These are phyloP conservation scores for Bolboschoenoplectus hybrid DNA, from an alignment of 202 grass and related monocot genomes.

Conservation along the genomic window DNA sequence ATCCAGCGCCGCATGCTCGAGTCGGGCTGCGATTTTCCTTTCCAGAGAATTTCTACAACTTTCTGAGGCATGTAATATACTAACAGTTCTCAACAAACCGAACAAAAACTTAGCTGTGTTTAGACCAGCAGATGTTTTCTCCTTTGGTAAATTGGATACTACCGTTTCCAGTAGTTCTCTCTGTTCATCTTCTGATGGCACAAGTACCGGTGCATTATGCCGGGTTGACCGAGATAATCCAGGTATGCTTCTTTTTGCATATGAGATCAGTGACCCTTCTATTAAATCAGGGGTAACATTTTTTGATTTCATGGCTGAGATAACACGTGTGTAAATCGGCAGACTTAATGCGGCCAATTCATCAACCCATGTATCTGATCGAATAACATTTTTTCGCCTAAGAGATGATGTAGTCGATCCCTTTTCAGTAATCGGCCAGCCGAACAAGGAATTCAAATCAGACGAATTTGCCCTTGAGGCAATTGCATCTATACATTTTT, in stretches of 20 bases:
- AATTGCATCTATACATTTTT: slow-evolving; percentile 74
- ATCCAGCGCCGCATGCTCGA: slow-evolving; percentile 69
- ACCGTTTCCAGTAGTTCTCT: slow-evolving; percentile 83
- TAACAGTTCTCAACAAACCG: slow-evolving; percentile 80
- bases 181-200: slow-evolving; percentile 60
- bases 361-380: slow-evolving; percentile 66
- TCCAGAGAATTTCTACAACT: slow-evolving; percentile 64
- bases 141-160: slow-evolving; percentile 83
- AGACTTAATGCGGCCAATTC: slow-evolving; percentile 74
- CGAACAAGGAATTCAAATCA: slow-evolving; percentile 72
- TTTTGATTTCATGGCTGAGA: slow-evolving; percentile 73
- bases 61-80: slow-evolving; percentile 79
- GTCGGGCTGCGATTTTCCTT: slow-evolving; percentile 65
- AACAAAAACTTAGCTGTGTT: slow-evolving; percentile 76
- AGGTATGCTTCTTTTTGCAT: slow-evolving; percentile 85
- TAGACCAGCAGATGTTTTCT: slow-evolving; percentile 55
- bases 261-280: slow-evolving; percentile 79
- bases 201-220: slow-evolving; percentile 20
- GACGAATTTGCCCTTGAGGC: slow-evolving; percentile 65
- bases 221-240: slow-evolving; percentile 73
- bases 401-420: slow-evolving; percentile 40
- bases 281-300: slow-evolving; percentile 71
- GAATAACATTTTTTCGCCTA: slow-evolving; percentile 52
- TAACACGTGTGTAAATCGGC: slow-evolving; percentile 69
- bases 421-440: slow-evolving; percentile 68